Percentiles rank a stretch among this genome's conserved stretches.
These are phyloP conservation scores for Heliophila coronopifolia DNA, from an alignment of 441 rosid species.

Conservation along the genomic window DNA sequence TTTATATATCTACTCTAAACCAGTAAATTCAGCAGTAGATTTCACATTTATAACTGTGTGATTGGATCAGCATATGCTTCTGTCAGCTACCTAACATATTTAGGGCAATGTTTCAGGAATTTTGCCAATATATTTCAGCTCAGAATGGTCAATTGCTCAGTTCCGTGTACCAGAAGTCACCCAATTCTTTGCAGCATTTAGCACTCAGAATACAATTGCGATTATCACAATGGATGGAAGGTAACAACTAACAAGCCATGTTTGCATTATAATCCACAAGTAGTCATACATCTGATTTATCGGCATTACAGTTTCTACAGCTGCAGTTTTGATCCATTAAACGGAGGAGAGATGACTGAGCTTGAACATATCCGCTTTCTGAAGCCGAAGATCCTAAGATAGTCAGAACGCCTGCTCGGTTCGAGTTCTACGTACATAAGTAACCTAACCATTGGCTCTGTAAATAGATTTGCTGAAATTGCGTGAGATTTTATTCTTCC, in stretches of 20 bases:
- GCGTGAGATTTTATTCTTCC: not conserved
- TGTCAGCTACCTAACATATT: slow-evolving; percentile 6
- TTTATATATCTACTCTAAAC: slow-evolving; percentile 14
- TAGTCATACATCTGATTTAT: not conserved
- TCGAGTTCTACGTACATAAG: slow-evolving; percentile 11
- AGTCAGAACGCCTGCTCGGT: slow-evolving; percentile 11
- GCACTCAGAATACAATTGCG: slow-evolving; percentile 58
- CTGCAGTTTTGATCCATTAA: slow-evolving; percentile 71
- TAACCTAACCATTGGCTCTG: slow-evolving; percentile 10
- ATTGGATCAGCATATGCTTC: slow-evolving; percentile 2
- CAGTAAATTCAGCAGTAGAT: slow-evolving; percentile 31
- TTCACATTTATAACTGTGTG: not conserved
- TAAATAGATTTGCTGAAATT: slow-evolving; percentile 16
- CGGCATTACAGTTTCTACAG: slow-evolving; percentile 59
- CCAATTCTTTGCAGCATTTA: slow-evolving; percentile 77
- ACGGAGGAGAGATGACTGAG: slow-evolving; percentile 83
- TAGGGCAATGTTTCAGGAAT: slow-evolving; percentile 47
- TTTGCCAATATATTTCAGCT: slow-evolving; percentile 83
- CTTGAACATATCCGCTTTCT: slow-evolving; percentile 64
- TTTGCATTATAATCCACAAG: not conserved
- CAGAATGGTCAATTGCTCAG: slow-evolving; percentile 95
- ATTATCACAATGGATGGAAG: slow-evolving; percentile 83
- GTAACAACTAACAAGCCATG: slow-evolving; percentile 33
- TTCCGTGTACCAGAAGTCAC: slow-evolving; percentile 68
- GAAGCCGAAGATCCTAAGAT: slow-evolving; percentile 40